Evolutionary conservation across 2,329 filamentous ascomycete genomes (phyloP).

Genomic region (Neofusicoccum sp.): DNA sequence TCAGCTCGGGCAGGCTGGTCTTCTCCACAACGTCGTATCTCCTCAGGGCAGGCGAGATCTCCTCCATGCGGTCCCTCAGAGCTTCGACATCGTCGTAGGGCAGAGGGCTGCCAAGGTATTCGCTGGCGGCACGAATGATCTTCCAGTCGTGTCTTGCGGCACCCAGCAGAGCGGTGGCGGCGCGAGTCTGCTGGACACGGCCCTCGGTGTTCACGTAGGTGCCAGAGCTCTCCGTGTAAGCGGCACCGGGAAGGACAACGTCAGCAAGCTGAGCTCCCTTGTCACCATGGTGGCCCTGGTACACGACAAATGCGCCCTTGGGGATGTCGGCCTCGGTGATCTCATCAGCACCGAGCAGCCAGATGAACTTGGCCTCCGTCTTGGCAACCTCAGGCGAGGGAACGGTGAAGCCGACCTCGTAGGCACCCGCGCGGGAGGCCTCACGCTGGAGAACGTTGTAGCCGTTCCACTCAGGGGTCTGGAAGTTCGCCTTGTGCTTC

Average conservation of each 20-base stretch:
- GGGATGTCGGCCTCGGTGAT: conserved; percentile 81
- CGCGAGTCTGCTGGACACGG: conserved; percentile 88
- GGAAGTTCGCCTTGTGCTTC: conserved; percentile 86
- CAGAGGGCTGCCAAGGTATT: conserved; percentile 83
- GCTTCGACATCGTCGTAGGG: conserved; percentile 91
- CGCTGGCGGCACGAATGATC: conserved; percentile 88
- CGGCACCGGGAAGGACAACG: conserved; percentile 86
- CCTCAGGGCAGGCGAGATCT: conserved; percentile 87
- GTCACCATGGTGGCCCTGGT: conserved; percentile 98
- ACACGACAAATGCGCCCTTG: conserved; percentile 93
- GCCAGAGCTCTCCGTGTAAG: conserved; percentile 94
- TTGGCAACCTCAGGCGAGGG: conserved; percentile 78
- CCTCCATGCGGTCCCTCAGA: conserved; percentile 88
- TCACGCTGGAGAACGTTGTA: conserved; percentile 95
- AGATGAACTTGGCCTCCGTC: conserved; percentile 90
- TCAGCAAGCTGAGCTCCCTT: conserved; percentile 89
- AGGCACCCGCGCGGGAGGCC: conserved; percentile 88
- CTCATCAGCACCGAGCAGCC: conserved; percentile 95
- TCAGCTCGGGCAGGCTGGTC: conserved; percentile 64
- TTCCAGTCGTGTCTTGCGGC: conserved; percentile 97
- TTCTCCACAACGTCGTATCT: conserved; percentile 90
- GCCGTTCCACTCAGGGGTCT: conserved; percentile 89
- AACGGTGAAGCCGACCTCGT: conserved; percentile 90
- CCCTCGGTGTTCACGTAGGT: conserved; percentile 99
- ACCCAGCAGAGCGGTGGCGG: conserved; percentile 83